phyloP scores from a whole-genome alignment of 805 yeast genomes.

The Blastobotrys attinorum region DNA sequence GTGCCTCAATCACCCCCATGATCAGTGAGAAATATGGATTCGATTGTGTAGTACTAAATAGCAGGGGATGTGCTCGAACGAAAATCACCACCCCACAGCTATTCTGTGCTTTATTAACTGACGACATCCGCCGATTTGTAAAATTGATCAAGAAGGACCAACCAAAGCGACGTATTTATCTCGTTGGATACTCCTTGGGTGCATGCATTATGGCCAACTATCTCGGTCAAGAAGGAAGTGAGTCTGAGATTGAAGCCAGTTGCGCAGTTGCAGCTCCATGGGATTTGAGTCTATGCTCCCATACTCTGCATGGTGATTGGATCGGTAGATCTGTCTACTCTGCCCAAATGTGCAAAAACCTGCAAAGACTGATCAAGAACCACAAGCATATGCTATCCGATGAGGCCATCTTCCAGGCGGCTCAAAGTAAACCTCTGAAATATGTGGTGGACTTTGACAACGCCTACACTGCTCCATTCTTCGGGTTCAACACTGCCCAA shows the following conservation, averaged over 20 bases:
- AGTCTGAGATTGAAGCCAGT: slow-evolving; percentile 42
- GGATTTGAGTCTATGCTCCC: slow-evolving; percentile 52
- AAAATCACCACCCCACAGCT: slow-evolving; percentile 59
- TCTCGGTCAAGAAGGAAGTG: slow-evolving; percentile 53
- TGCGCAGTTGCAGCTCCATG: slow-evolving; percentile 61
- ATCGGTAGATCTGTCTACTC: slow-evolving; percentile 43
- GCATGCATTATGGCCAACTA: slow-evolving; percentile 65
- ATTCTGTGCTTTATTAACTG: slow-evolving; percentile 65
- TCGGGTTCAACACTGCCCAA: slow-evolving; percentile 53
- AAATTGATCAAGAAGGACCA: slow-evolving; percentile 40
- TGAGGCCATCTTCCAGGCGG: slow-evolving; percentile 24
- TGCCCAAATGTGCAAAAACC: slow-evolving; percentile 42
- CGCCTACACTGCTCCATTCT: slow-evolving; percentile 52
- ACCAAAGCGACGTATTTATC: slow-evolving; percentile 59
- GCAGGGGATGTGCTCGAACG: slow-evolving; percentile 71
- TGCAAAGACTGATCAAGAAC: slow-evolving; percentile 35
- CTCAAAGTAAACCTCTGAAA: slow-evolving; percentile 17
- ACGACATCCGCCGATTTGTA: slow-evolving; percentile 54
- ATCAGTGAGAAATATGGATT: slow-evolving; percentile 32
- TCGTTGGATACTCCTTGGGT: slow-evolving; percentile 78
- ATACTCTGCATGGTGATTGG: slow-evolving; percentile 33
- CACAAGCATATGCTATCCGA: slow-evolving; percentile 36
- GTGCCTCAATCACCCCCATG: slow-evolving; percentile 33
- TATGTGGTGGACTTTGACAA: slow-evolving; percentile 55
- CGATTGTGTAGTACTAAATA: slow-evolving; percentile 62